Conservation (phyloP, 2,329 filamentous ascomycete species). For the Penicillium concentricum region DNA sequence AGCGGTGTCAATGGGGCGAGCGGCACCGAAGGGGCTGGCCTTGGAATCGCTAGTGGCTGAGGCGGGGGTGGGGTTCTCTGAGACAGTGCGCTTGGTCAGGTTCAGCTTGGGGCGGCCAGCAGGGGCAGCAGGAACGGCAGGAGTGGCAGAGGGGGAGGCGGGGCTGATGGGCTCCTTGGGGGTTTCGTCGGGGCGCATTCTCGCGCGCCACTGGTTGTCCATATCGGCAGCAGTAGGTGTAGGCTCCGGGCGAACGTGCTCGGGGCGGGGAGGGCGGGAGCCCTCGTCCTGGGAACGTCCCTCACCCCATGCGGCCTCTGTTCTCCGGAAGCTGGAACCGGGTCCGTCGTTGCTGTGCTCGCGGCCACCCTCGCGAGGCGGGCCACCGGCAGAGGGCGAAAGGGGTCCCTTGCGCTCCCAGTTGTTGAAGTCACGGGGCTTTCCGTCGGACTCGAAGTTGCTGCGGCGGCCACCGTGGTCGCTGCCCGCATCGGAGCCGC, state of each 20-base stretch:
- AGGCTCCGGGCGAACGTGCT: conserved; percentile 63
- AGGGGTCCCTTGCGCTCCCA: conserved; percentile 96
- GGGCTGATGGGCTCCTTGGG: conserved; percentile 73
- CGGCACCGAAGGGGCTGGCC: conserved; percentile 89
- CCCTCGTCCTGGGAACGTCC: conserved; percentile 66
- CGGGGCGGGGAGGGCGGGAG: conserved; percentile 74
- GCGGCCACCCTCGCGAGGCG: conserved; percentile 58
- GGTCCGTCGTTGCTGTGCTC: conserved; percentile 61
- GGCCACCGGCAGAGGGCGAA: conserved; percentile 61
- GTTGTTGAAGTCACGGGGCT: conserved; percentile 75
- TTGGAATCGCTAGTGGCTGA: conserved; percentile 64
- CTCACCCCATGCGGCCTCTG: conserved; percentile 74
- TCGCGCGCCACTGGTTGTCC: conserved; percentile 88
- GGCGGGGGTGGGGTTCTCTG: conserved; percentile 62
- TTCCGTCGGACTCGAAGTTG: conserved; percentile 70
- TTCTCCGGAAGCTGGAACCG: conserved; percentile 58
- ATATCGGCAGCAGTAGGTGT: conserved; percentile 83
- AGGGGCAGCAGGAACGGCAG: conserved; percentile 61
- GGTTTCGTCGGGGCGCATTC: conserved; percentile 82
- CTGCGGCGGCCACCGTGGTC: conserved; percentile 67
- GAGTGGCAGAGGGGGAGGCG: conserved; percentile 67
- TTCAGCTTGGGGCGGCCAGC: conserved; percentile 77
- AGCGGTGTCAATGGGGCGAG: conserved; percentile 89
- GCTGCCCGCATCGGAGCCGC: conserved; percentile 54
- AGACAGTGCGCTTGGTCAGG: conserved; percentile 85